Evolutionary conservation across 176 grass and related monocot genomes (phyloP).

Genomic region (Cenchrus fungigraminus): DNA sequence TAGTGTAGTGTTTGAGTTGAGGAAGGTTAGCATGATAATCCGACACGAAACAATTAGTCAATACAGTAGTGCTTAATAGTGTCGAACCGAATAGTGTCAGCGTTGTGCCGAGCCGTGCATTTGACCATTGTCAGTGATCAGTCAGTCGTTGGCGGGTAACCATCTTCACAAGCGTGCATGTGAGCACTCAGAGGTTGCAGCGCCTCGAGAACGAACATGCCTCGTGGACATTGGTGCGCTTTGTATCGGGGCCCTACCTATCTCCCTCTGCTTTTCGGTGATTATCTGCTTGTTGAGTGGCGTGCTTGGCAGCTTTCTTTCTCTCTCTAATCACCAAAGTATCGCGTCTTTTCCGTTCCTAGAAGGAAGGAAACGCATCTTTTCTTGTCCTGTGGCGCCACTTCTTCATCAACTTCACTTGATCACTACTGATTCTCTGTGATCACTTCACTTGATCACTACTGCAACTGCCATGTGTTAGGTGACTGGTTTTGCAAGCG

Average conservation of each 20-base stretch:
- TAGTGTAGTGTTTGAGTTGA: no score
- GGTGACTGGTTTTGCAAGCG: not conserved
- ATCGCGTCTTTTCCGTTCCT: not conserved
- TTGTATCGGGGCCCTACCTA: not conserved
- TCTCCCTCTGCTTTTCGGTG: not conserved
- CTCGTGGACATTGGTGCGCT: not conserved
- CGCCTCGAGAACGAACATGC: conserved; percentile 52
- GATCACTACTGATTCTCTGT: no score
- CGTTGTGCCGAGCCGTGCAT: no score
- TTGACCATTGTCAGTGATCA: no score
- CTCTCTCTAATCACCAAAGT: conserved; percentile 16
- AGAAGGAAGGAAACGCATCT: conserved; percentile 5
- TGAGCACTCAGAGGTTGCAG: not conserved
- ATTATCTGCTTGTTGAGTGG: not conserved
- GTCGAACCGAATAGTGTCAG: no score
- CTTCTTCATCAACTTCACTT: not conserved
- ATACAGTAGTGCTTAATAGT: no score
- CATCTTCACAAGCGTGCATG: not conserved
- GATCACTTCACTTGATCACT: no score
- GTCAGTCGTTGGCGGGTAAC: not conserved
- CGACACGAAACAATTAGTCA: no score
- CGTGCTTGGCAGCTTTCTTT: conserved; percentile 1
- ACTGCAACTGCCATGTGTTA: not conserved
- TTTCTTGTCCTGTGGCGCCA: not conserved
- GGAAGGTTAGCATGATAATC: no score